Evolutionary conservation across 257 asterid genomes (phyloP), one percentile per base, ranked within the genome.

Genomic region (Nicotiana sylvestris): DNA sequence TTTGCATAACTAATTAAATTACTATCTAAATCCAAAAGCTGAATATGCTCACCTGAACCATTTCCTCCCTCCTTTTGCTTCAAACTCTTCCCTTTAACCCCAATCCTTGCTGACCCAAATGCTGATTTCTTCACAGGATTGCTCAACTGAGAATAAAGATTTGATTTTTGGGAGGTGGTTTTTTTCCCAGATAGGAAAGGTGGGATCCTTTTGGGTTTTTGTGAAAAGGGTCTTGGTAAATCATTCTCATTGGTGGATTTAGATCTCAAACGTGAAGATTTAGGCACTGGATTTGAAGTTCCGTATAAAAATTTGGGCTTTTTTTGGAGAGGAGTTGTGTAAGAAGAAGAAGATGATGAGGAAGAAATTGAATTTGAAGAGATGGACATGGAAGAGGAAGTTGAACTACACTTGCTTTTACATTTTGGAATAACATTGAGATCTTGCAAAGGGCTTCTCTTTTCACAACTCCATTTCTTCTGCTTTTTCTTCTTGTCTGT

Each of bases 401-500:
- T 70, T 65, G 78, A 76, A 77, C 55, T 83, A n/a, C 53, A 64
- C 15, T 30, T 70, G 81, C 58, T 83, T 21, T 17, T 81, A 80
- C 57, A 83, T 77, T 84, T 88, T 61, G 82, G 86, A 77, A 81
- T 80, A 21, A 84, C 77, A 86, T 86, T 90, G 81, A 90, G 85
- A 86, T 86, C 81, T 80, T 86, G 89, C 33, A 90, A 81, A 4
- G 91, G 91, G 49, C 85, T 87, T 83, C 88, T 84, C 81, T 79
- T 84, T 51, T 81, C 60, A 79, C 35, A 64, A 37, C 77, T 81
- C 76, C 68, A 30, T 13, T 81, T 51, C 64, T 64, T 61, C 74
- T 64, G 55, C 66, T 62, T 77, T 3, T 61, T 78, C 30, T 62
- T 69, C 55, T 69, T 37, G 5, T 53, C 57, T 12, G 6, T 53